A percentile compares a stretch with the other conserved stretches of the same genome.
Evolutionary conservation across 1,284 basidiomycete species (phyloP).

Genomic region (Ceratobasidium sp.): DNA sequence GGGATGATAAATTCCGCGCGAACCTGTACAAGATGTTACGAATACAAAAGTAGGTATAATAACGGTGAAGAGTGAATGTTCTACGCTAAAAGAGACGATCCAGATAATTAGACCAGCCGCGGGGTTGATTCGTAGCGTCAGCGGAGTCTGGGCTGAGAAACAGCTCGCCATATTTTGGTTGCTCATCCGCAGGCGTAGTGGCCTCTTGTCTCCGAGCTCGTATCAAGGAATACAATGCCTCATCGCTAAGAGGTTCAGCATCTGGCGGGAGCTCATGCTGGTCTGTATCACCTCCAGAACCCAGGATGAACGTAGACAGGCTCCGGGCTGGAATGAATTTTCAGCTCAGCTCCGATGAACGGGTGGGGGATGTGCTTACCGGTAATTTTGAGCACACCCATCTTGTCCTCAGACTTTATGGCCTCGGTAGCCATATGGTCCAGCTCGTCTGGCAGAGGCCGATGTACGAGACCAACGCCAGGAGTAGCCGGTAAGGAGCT

Average conservation of each 20-base stretch:
- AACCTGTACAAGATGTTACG: conserved; percentile 2
- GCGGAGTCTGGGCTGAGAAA: conserved; percentile 29
- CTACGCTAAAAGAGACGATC: conserved; percentile 12
- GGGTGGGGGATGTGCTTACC: conserved; percentile 1
- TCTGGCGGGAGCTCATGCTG: background rate
- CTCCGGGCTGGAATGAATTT: conserved; percentile 23
- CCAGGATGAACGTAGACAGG: conserved; percentile 27
- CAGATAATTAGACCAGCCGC: conserved; percentile 32
- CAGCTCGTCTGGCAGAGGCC: conserved; percentile 36
- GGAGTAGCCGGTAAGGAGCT: conserved; percentile 38
- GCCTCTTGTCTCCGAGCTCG: conserved; percentile 28
- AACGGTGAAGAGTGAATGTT: background rate
- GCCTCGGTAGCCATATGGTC: conserved; percentile 35
- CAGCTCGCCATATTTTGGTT: conserved; percentile 34
- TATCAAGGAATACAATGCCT: conserved; percentile 28
- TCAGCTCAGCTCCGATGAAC: conserved; percentile 31
- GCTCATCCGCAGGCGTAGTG: conserved; percentile 24
- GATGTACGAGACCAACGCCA: conserved; percentile 20
- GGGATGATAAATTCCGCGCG: background rate
- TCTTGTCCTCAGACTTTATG: conserved; percentile 38
- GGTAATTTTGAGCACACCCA: conserved; percentile 40
- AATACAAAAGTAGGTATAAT: conserved; percentile 9
- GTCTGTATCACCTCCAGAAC: background rate
- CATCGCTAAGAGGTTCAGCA: conserved; percentile 34
- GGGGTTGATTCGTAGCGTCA: conserved; percentile 2